phyloP scores from a whole-genome alignment of 208 protist species.

The Acanthamoeba healyi region DNA sequence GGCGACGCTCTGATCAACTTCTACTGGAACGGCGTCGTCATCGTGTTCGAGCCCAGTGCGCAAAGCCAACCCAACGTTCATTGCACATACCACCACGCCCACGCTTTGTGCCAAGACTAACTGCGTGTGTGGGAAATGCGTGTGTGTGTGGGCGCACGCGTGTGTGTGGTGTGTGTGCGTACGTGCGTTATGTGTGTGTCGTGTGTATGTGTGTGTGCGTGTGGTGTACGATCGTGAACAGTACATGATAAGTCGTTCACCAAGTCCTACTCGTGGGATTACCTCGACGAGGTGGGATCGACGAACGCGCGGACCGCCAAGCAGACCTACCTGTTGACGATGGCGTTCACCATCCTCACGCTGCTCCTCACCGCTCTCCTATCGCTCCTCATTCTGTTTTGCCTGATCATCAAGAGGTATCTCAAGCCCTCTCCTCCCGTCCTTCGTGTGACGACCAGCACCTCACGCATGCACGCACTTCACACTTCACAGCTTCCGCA shows the following conservation, averaged over 20 bases:
- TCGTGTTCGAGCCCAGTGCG: constrained; percentile 25
- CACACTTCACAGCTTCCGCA: background rate
- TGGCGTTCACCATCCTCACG: constrained; percentile 50
- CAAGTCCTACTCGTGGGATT: constrained; percentile 44
- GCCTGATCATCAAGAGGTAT: constrained; percentile 64
- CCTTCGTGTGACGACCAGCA: background rate
- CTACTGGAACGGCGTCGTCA: constrained; percentile 63
- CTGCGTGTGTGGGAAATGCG: too few species aligned
- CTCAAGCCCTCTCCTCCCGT: background rate
- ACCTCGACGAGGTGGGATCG: constrained; percentile 1
- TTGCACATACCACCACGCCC: too few species aligned
- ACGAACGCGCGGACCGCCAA: background rate
- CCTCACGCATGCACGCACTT: background rate
- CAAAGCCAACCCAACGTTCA: background rate
- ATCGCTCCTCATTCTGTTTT: constrained; percentile 60
- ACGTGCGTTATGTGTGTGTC: too few species aligned
- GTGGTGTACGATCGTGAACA: constrained; percentile 16
- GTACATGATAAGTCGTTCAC: background rate
- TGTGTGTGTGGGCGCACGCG: too few species aligned
- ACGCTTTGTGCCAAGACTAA: background rate
- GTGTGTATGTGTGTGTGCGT: background rate
- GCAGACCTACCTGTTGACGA: constrained; percentile 55
- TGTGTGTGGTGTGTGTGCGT: too few species aligned
- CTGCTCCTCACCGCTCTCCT: constrained; percentile 18
- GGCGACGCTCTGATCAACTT: constrained; percentile 67